A percentile compares a stretch with the other conserved stretches of the same genome.
phyloP scores from a whole-genome alignment of 1,139 yeast species.

The Yamadazyma aaseri region DNA sequence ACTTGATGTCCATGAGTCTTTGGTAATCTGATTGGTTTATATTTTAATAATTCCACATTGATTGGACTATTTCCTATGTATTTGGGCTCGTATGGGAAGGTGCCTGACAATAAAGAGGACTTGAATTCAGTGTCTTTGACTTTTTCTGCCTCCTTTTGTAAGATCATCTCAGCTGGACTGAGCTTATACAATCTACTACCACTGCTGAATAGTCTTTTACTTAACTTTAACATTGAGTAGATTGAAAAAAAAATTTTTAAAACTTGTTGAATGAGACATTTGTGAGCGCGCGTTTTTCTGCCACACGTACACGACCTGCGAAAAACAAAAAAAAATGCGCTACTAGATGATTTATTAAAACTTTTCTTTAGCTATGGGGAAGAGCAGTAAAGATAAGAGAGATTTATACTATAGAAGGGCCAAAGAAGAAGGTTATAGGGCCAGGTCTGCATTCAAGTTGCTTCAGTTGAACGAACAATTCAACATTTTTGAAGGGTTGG shows the following conservation, averaged over 20 bases:
- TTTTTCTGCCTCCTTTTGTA: slow-evolving; percentile 25
- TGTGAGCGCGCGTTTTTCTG: no score
- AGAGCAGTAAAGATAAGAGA: slow-evolving; percentile 91
- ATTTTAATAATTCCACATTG: slow-evolving; percentile 78
- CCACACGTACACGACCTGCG: slow-evolving; percentile 1
- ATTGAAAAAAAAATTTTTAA: background rate
- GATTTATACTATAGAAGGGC: slow-evolving; percentile 90
- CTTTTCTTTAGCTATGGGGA: slow-evolving; percentile 64
- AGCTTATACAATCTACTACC: slow-evolving; percentile 1
- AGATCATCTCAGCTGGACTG: slow-evolving; percentile 33
- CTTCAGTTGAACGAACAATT: slow-evolving; percentile 89
- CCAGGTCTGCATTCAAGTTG: slow-evolving; percentile 91
- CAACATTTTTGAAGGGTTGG: slow-evolving; percentile 69
- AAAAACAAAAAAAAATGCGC: background rate
- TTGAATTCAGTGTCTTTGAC: slow-evolving; percentile 31
- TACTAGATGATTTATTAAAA: no score
- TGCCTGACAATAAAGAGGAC: slow-evolving; percentile 27
- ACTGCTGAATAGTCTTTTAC: slow-evolving; percentile 4
- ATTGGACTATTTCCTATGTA: slow-evolving; percentile 57
- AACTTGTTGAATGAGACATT: background rate
- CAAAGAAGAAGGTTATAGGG: slow-evolving; percentile 97
- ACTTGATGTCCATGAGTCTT: slow-evolving; percentile 69
- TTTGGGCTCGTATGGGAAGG: slow-evolving; percentile 42
- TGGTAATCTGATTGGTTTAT: slow-evolving; percentile 74
- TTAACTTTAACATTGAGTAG: background rate